These are phyloP conservation scores for Pseudomonodictys pantanalensis DNA, from an alignment of 495 filamentous ascomycete species.

Conservation along the genomic window DNA sequence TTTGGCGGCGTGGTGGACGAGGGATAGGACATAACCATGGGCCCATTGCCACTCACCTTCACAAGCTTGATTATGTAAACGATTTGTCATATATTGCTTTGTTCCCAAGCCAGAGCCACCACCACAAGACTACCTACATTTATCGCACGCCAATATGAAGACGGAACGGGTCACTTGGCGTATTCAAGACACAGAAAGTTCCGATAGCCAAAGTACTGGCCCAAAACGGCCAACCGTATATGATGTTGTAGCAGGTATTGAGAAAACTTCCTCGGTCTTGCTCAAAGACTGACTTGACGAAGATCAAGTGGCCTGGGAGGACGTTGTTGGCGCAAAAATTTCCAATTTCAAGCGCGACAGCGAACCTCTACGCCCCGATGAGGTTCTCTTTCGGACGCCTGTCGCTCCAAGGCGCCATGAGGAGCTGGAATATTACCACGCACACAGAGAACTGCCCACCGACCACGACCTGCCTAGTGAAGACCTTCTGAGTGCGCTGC, in stretches of 20 bases:
- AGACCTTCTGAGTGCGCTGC: slow-evolving; percentile 72
- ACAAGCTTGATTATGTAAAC: too few species aligned
- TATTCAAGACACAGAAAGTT: too few species aligned
- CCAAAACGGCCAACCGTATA: slow-evolving; percentile 54
- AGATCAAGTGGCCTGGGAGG: slow-evolving; percentile 26
- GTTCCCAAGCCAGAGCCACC: too few species aligned
- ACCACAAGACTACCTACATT: too few species aligned
- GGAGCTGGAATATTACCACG: slow-evolving; percentile 71
- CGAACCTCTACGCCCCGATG: slow-evolving; percentile 63
- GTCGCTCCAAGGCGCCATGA: slow-evolving; percentile 61
- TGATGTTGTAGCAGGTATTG: slow-evolving; percentile 75
- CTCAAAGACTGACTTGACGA: background rate
- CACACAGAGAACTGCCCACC: slow-evolving; percentile 53
- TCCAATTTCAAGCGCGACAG: slow-evolving; percentile 33
- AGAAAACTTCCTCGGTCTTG: background rate
- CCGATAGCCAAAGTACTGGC: background rate
- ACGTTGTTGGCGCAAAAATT: slow-evolving; percentile 9
- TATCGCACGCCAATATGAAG: too few species aligned
- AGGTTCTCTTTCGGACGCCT: slow-evolving; percentile 65
- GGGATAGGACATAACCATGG: too few species aligned
- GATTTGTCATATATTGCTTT: too few species aligned
- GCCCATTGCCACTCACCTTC: too few species aligned
- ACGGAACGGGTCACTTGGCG: too few species aligned
- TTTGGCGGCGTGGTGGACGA: background rate
- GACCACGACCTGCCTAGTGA: slow-evolving; percentile 60